Evolutionary conservation across 2,329 filamentous ascomycete species (phyloP).

Genomic region (Cercospora nicotianae): DNA sequence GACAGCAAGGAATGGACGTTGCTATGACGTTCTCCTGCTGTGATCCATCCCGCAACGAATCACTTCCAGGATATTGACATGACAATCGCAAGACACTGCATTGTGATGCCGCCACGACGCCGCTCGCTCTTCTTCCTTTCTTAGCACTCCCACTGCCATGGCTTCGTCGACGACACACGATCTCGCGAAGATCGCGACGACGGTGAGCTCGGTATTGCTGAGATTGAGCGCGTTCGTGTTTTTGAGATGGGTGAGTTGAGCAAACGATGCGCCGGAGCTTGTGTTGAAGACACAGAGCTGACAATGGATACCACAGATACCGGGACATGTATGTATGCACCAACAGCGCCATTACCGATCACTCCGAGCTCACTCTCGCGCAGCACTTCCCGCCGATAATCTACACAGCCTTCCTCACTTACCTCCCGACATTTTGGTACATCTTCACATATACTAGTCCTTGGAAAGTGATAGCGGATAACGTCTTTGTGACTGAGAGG

Average conservation of each 20-base stretch:
- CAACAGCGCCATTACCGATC: background rate
- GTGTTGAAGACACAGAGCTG: slow-evolving; percentile 11
- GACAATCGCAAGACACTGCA: background rate
- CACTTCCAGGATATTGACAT: background rate
- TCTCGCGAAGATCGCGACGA: slow-evolving; percentile 24
- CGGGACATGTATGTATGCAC: slow-evolving; percentile 38
- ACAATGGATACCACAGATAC: slow-evolving; percentile 33
- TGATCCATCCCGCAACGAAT: background rate
- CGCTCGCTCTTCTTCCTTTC: slow-evolving; percentile 14
- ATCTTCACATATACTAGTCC: slow-evolving; percentile 34
- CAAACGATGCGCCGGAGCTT: slow-evolving; percentile 26
- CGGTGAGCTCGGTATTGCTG: slow-evolving; percentile 31
- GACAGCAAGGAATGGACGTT: slow-evolving; percentile 10
- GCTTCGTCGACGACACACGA: slow-evolving; percentile 7
- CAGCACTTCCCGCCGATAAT: slow-evolving; percentile 38
- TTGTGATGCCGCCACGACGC: slow-evolving; percentile 20
- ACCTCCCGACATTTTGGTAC: slow-evolving; percentile 45
- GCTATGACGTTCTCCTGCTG: slow-evolving; percentile 7
- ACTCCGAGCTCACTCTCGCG: slow-evolving; percentile 25
- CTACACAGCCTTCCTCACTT: slow-evolving; percentile 46
- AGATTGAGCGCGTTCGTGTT: slow-evolving; percentile 38
- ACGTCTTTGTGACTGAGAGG: slow-evolving; percentile 42
- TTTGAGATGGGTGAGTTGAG: slow-evolving; percentile 38
- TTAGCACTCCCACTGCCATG: background rate
- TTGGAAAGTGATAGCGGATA: slow-evolving; percentile 38